phyloP scores from a whole-genome alignment of 441 rosid genomes.

The Lepidium campestre region DNA sequence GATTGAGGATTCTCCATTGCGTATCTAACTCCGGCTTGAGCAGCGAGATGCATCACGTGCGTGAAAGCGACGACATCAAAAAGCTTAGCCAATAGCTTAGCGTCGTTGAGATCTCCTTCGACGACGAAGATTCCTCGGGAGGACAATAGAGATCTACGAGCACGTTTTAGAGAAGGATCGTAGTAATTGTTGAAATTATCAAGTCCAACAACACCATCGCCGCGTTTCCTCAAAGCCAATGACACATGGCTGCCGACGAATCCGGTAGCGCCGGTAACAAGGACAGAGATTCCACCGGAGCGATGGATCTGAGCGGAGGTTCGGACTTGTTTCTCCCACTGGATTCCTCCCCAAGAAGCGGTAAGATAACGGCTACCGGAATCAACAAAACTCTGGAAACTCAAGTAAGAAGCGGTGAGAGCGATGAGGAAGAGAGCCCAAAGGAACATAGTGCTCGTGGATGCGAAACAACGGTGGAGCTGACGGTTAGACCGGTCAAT shows the following conservation, averaged over 20 bases:
- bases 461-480: slow-evolving; percentile 75
- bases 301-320: slow-evolving; percentile 79
- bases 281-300: slow-evolving; percentile 64
- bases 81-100: slow-evolving; percentile 51
- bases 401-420: slow-evolving; percentile 79
- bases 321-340: slow-evolving; percentile 84
- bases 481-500: slow-evolving; percentile 66
- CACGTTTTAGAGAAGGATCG: slow-evolving; percentile 74
- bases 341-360: slow-evolving; percentile 82
- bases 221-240: slow-evolving; percentile 62
- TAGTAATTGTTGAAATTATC: slow-evolving; percentile 83
- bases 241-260: slow-evolving; percentile 89
- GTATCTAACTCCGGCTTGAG: slow-evolving; percentile 92
- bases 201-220: slow-evolving; percentile 90
- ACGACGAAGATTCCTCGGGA: slow-evolving; percentile 53
- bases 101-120: slow-evolving; percentile 83
- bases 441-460: slow-evolving; percentile 81
- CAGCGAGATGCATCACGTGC: slow-evolving; percentile 93
- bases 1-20: slow-evolving; percentile 90
- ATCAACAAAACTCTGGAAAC: slow-evolving; percentile 74
- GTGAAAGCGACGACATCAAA: slow-evolving; percentile 82
- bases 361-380: slow-evolving; percentile 68
- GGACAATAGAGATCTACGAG: slow-evolving; percentile 45
- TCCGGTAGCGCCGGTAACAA: slow-evolving; percentile 91
- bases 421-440: slow-evolving; percentile 94